Conservation (phyloP, 2,329 filamentous ascomycete genomes). For the Sphaerostilbella broomeana region DNA sequence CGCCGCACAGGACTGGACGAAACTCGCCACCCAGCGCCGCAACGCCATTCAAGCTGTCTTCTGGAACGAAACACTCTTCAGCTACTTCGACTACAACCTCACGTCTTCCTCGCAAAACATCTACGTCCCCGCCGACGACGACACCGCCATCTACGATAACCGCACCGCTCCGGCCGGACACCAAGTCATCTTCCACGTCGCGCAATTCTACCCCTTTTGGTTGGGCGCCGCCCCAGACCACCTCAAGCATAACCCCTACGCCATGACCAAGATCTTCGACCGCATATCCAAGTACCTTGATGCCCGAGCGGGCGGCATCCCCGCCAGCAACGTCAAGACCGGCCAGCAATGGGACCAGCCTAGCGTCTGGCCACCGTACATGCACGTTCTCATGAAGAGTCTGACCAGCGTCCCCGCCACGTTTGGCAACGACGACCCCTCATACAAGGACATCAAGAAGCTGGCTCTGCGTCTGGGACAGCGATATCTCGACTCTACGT, state of each 20-base stretch:
- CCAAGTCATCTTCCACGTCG: slow-evolving; percentile 51
- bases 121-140: slow-evolving; percentile 44
- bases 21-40: slow-evolving; percentile 46
- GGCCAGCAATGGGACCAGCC: slow-evolving; percentile 66
- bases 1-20: slow-evolving; percentile 42
- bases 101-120: slow-evolving; percentile 51
- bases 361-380: slow-evolving; percentile 63
- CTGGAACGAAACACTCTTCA: slow-evolving; percentile 57
- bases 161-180: slow-evolving; percentile 44
- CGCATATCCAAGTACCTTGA: slow-evolving; percentile 49
- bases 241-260: slow-evolving; percentile 52
- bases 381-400: slow-evolving; percentile 57
- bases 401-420: slow-evolving; percentile 54
- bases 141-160: slow-evolving; percentile 26
- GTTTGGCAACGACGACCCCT: slow-evolving; percentile 45
- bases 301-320: slow-evolving; percentile 48
- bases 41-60: slow-evolving; percentile 56
- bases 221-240: slow-evolving; percentile 53
- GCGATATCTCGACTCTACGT: slow-evolving; percentile 60
- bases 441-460: slow-evolving; percentile 46
- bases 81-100: slow-evolving; percentile 65
- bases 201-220: slow-evolving; percentile 65
- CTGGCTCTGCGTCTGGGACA: slow-evolving; percentile 55
- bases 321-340: slow-evolving; percentile 54
- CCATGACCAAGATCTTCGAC: slow-evolving; percentile 47